Evolutionary conservation across 2,329 filamentous ascomycete species (phyloP).

Genomic region (Rutstroemia sp.): DNA sequence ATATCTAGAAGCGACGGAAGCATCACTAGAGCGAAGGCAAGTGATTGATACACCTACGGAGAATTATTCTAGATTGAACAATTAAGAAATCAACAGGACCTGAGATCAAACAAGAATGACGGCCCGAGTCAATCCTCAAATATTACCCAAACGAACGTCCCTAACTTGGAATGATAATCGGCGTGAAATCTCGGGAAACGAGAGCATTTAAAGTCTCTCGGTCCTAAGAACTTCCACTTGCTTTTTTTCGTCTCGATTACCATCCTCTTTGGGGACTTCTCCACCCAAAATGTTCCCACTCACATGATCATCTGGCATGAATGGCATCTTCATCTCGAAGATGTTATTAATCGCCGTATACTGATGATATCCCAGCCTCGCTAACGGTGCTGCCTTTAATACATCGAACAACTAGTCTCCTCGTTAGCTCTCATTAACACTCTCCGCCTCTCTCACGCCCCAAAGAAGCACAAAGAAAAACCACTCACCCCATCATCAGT

Average conservation of each 20-base stretch:
- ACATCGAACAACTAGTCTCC: slow-evolving; percentile 12
- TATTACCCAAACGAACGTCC: no score
- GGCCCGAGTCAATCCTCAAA: no score
- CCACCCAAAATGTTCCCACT: slow-evolving; percentile 4
- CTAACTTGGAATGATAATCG: no score
- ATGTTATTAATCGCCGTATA: slow-evolving; percentile 13
- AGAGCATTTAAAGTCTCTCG: not conserved
- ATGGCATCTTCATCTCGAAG: slow-evolving; percentile 14
- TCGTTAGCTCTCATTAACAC: not conserved
- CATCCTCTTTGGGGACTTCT: not conserved
- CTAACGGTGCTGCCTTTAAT: slow-evolving; percentile 12
- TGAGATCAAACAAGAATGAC: no score
- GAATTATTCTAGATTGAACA: no score
- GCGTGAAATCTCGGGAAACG: no score
- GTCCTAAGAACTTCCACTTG: not conserved
- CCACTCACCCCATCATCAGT: not conserved
- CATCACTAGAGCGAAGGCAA: no score
- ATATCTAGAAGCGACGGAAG: no score
- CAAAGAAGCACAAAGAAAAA: not conserved
- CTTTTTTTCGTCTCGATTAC: not conserved
- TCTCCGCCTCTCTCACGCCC: no score
- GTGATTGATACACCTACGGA: no score
- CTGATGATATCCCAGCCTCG: slow-evolving; percentile 15
- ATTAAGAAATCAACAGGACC: no score
- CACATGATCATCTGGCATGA: slow-evolving; percentile 16